phyloP scores from a whole-genome alignment of 768 basidiomycete species.

The Leccinum subgranulosum region DNA sequence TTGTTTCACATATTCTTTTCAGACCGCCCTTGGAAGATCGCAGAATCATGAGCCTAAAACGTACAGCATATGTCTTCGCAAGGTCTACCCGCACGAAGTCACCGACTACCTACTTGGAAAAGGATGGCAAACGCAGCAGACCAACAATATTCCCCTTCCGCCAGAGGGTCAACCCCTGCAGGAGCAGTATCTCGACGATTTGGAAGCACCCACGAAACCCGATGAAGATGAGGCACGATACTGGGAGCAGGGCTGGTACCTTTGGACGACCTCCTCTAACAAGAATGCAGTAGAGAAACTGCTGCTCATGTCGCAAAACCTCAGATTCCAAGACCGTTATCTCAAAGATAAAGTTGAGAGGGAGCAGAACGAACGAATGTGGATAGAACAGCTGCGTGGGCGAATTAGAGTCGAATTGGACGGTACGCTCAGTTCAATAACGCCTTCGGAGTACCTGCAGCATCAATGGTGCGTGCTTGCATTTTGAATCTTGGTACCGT shows the following conservation, averaged over 20 bases:
- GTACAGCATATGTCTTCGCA: slow-evolving; percentile 59
- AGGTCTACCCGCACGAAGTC: slow-evolving; percentile 68
- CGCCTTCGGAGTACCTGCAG: slow-evolving; percentile 20
- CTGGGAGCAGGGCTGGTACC: slow-evolving; percentile 76
- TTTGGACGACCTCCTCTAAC: slow-evolving; percentile 61
- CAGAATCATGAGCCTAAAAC: slow-evolving; percentile 51
- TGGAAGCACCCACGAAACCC: slow-evolving; percentile 14
- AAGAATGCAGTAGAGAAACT: slow-evolving; percentile 54
- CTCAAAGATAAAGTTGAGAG: slow-evolving; percentile 35
- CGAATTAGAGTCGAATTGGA: slow-evolving; percentile 24
- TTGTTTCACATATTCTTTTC: slow-evolving; percentile 61
- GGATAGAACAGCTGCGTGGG: slow-evolving; percentile 28
- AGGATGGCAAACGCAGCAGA: slow-evolving; percentile 40
- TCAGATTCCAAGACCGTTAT: slow-evolving; percentile 44
- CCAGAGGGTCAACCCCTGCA: slow-evolving; percentile 56
- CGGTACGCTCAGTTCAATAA: slow-evolving; percentile 28
- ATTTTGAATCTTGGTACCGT: not conserved
- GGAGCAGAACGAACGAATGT: slow-evolving; percentile 49
- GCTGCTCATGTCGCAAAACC: slow-evolving; percentile 54
- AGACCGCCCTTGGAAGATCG: slow-evolving; percentile 52
- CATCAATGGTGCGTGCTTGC: slow-evolving; percentile 38
- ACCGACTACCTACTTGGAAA: slow-evolving; percentile 42
- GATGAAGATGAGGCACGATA: slow-evolving; percentile 42
- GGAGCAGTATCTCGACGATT: slow-evolving; percentile 9
- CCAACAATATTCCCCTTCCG: slow-evolving; percentile 59